Base-by-base conservation (phyloP, 2,329 filamentous ascomycete genomes). In the Amauroascus verrucosus region DNA sequence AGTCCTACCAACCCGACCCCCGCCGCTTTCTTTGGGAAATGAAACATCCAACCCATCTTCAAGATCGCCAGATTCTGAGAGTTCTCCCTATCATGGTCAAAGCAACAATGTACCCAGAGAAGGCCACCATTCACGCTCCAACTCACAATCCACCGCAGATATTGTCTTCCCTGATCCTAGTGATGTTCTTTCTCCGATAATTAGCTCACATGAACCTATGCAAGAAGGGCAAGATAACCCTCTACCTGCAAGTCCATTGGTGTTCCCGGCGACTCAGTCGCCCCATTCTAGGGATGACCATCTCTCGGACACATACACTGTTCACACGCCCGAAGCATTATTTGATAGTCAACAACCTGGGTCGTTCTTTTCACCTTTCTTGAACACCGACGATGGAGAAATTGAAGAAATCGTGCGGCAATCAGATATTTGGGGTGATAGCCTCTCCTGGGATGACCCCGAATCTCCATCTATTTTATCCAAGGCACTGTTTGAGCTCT, bases 391-490 rank as follows among this genome's bases (percentile, higher is more conserved):
- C 16, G 59, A 75, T 14, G 74, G 78, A 26, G 75, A 77, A 38
- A 67, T 81, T 11, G 79, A 82, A 61, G 78, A 82, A 52, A 73
- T 82, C 41, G 67, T 77, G 18, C 70, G 77, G 35, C 63, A 67
- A 40, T 58, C 65, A 9, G 63, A 69, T 18, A 55, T 61, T 6
- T 61, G 63, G 16, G 55, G 61, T 14, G 38, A 45, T 63, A 64
- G 35, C 11, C 32, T 43, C 13, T 20, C 13, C 16, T 30, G 32
- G 40, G 35, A 26, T 32, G 48, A 49, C 20, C 38, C 48, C 5
- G 22, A 32, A 16, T 52, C 53, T 28, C 49, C 48, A 4, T 18
- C 37, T 13, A 32, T 49, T 14, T 13, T 33, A 26, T 50, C 45
- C 28, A 37, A 35, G n/a, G 22, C 44, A 9, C 13, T 44, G 14